phyloP scores from a whole-genome alignment of 2,329 filamentous ascomycete species.

The Alternaria triticimaculans region DNA sequence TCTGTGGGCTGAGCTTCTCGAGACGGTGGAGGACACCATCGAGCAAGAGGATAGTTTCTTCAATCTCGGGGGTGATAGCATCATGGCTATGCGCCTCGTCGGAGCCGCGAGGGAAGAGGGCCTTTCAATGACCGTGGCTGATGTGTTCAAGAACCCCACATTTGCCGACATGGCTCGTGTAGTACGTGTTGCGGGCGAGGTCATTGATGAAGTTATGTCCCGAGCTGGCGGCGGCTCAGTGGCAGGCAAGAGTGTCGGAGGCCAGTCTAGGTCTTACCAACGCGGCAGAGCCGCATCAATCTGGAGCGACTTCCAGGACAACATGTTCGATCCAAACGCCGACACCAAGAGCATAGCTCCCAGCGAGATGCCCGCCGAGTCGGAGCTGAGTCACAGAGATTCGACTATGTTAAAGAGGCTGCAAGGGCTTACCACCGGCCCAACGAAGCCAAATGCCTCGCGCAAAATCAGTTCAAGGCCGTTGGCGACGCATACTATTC shows the following conservation, averaged over 20 bases:
- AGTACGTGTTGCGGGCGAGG: constrained; percentile 43
- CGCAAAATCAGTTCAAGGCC: constrained; percentile 22
- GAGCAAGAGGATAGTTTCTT: constrained; percentile 44
- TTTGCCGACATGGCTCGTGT: constrained; percentile 44
- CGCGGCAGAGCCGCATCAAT: constrained; percentile 28
- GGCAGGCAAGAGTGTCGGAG: constrained; percentile 20
- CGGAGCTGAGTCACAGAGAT: constrained; percentile 16
- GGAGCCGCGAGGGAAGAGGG: constrained; percentile 43
- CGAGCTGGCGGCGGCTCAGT: constrained; percentile 32
- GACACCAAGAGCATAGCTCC: constrained; percentile 13
- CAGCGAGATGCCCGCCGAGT: constrained; percentile 16
- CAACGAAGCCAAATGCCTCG: constrained; percentile 13
- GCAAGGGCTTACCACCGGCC: constrained; percentile 27
- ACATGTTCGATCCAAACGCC: constrained; percentile 36
- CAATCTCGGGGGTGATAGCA: constrained; percentile 42
- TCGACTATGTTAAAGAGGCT: constrained; percentile 35
- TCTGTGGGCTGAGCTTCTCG: constrained; percentile 41
- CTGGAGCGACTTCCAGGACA: constrained; percentile 40
- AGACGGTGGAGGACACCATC: constrained; percentile 44
- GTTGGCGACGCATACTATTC: constrained; percentile 35
- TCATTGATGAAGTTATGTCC: constrained; percentile 46
- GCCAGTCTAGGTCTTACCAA: constrained; percentile 26
- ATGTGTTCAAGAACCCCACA: constrained; percentile 44
- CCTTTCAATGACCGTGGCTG: constrained; percentile 43
- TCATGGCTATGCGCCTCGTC: constrained; percentile 45